Conservation (phyloP, 306 rosid genomes). For the Cicer chorassanicum region DNA sequence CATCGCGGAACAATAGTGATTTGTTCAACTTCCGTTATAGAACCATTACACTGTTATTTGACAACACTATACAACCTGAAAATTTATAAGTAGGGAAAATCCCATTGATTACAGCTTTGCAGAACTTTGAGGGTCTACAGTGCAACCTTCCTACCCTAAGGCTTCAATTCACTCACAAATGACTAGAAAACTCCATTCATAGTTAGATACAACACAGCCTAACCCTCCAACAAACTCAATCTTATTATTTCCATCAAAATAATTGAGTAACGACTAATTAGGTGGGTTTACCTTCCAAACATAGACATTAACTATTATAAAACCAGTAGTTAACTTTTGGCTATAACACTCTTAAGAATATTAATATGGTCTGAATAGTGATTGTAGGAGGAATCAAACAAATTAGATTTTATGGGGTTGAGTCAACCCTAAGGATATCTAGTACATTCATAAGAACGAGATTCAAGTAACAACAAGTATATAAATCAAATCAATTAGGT, state of each 20-base stretch:
- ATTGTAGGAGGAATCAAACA: neutral
- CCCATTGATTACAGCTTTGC: neutral
- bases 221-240: neutral
- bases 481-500: slow-evolving; percentile 29
- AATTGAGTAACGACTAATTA: neutral
- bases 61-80: neutral
- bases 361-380: neutral
- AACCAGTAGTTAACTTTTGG: neutral
- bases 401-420: too few relatives aligned
- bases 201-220: neutral
- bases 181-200: neutral
- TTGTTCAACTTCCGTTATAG: too few relatives aligned
- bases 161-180: neutral
- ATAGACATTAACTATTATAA: slow-evolving; percentile 7
- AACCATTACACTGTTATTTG: too few relatives aligned
- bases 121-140: neutral
- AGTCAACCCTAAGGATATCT: neutral
- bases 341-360: slow-evolving; percentile 13
- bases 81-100: neutral
- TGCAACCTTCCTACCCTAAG: neutral
- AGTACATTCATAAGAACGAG: neutral
- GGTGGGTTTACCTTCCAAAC: neutral
- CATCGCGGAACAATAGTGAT: too few relatives aligned
- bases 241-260: neutral
- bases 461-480: neutral